Base-by-base conservation (phyloP, 495 filamentous ascomycete species). In the Aspergillus olivimuriae region DNA sequence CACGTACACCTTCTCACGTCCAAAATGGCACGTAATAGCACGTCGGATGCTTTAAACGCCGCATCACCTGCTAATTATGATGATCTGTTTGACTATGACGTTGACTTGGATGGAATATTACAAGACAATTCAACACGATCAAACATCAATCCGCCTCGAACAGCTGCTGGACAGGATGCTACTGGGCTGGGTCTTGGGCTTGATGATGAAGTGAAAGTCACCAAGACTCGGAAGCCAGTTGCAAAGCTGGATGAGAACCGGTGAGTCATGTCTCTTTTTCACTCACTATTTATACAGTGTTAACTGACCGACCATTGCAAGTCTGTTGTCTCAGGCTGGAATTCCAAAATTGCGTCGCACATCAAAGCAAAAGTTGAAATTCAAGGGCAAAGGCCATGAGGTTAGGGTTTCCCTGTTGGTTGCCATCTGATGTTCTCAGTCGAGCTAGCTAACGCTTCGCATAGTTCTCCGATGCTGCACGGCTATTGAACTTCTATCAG, bases 371-470 rank as follows among this genome's bases (percentile, higher is more conserved):
- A 77, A 78, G 10, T 64, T 98, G 18, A 86, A 74, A 50, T 82
- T 95, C 46, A 92, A 87, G 58, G 92, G 92, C 21, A 97, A 94
- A 69, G 90, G 89, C 6, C 85, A 96, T 56, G 92, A 96, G 74
- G 89, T 92, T 66, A 22, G 60, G 4, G 17, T 31, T 47, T 21
- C 41, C 20, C 18, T 15, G 34, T 7, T 31, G 37, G n/a, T 19
- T 39, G 20, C 24, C 31, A 2, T 34, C 28, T 32, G 31, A 28
- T 44, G 94, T 86, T 96, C 87, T 60, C 82, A 19, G 89, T 96
- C 59, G 22, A 26, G 5, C 18, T 36, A 11, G n/a, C 14, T 17
- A 15, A 26, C 14, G 19, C 12, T 23, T 26, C 16, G 28, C 31
- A 26, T 45, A 95, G 87, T 99, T 89, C 61, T 82, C 81, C 21